A percentile compares a stretch with the other conserved stretches of the same genome.
These are phyloP conservation scores for Lactifluus rugatus DNA, from an alignment of 768 basidiomycete genomes.

Conservation along the genomic window DNA sequence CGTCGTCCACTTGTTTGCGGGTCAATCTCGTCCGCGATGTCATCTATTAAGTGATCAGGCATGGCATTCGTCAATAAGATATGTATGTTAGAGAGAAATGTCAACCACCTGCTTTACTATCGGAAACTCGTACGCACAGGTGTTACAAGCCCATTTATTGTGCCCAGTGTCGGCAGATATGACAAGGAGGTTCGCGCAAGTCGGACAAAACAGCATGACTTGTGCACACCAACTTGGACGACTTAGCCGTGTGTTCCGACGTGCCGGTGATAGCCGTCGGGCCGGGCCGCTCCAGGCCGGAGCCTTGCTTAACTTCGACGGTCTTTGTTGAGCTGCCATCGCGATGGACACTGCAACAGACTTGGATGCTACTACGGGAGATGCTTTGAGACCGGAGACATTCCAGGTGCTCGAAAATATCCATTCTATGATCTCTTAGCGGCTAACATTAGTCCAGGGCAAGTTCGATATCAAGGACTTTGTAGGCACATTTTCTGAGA, in stretches of 20 bases:
- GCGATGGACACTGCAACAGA: neutral
- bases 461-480: slow-evolving; percentile 92
- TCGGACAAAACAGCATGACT: slow-evolving; percentile 87
- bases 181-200: slow-evolving; percentile 80
- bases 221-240: neutral
- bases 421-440: neutral
- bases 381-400: slow-evolving; percentile 9
- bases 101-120: slow-evolving; percentile 64
- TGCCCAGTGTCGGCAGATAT: slow-evolving; percentile 69
- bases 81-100: slow-evolving; percentile 8
- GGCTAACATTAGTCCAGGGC: slow-evolving; percentile 36
- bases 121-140: slow-evolving; percentile 93
- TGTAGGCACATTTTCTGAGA: slow-evolving; percentile 77
- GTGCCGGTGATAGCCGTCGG: no score
- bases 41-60: slow-evolving; percentile 46
- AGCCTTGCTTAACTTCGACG: no score
- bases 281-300: no score
- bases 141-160: slow-evolving; percentile 90
- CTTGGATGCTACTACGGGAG: neutral
- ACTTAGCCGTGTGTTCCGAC: no score
- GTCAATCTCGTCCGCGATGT: slow-evolving; percentile 79
- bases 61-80: neutral
- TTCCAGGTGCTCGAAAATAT: slow-evolving; percentile 13
- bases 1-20: slow-evolving; percentile 91
- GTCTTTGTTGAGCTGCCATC: neutral